Percentiles rank a stretch among this genome's conserved stretches.
Conservation (phyloP, 2,329 filamentous ascomycete species). For the Aureobasidium sp. region DNA sequence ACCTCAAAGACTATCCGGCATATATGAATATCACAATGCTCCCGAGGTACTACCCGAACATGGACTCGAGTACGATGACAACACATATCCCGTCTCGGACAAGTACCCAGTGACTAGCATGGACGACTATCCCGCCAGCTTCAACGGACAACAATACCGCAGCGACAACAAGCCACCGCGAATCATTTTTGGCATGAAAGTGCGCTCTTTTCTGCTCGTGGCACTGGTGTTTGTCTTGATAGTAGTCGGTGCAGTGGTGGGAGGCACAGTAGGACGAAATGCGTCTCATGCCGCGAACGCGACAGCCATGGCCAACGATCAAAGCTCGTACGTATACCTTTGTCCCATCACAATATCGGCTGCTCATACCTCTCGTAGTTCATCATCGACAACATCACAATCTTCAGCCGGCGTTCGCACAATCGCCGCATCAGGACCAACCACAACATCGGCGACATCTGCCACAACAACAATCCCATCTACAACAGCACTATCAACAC, state of each 20-base stretch:
- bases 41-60: conserved; percentile 34
- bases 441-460: background rate
- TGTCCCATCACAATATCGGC: too few relatives aligned
- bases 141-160: conserved; percentile 21
- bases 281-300: conserved; percentile 21
- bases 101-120: conserved; percentile 30
- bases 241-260: conserved; percentile 31
- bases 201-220: conserved; percentile 30
- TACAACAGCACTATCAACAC: conserved; percentile 15
- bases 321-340: background rate
- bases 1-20: conserved; percentile 23
- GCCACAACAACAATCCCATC: background rate
- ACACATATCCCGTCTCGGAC: conserved; percentile 30
- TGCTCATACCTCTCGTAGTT: background rate
- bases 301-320: background rate
- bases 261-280: conserved; percentile 30
- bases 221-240: conserved; percentile 26
- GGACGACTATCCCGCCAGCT: conserved; percentile 14
- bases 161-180: conserved; percentile 28
- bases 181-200: conserved; percentile 36
- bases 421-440: conserved; percentile 3
- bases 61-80: conserved; percentile 34
- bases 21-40: conserved; percentile 35
- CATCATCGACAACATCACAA: background rate
- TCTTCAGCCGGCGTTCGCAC: background rate